phyloP scores from a whole-genome alignment of 371 early-diverging fungal species.

The Circinella umbellata region DNA sequence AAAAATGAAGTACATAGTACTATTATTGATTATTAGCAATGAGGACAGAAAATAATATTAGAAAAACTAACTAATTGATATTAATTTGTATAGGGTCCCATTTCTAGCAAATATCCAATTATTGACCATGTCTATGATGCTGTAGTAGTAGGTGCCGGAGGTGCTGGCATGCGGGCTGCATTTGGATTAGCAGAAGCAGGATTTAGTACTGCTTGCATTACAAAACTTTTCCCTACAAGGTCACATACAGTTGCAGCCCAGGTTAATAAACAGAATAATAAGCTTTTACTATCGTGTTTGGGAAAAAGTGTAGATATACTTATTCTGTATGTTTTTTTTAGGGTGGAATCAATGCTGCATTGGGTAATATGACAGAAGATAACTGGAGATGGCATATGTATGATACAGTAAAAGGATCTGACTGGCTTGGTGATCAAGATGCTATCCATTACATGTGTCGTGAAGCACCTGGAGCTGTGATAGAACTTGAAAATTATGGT shows the following conservation, averaged over 20 bases:
- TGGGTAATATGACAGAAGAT: slow-evolving; percentile 98
- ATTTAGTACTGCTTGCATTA: slow-evolving; percentile 97
- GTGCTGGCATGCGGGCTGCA: slow-evolving; percentile 98
- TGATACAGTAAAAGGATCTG: slow-evolving; percentile 98
- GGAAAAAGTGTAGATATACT: neutral
- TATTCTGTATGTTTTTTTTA: slow-evolving; percentile 16
- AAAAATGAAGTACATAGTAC: neutral
- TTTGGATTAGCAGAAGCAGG: slow-evolving; percentile 98
- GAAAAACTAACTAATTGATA: neutral
- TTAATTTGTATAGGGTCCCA: slow-evolving; percentile 46
- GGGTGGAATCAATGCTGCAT: slow-evolving; percentile 99
- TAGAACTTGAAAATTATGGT: slow-evolving; percentile 98
- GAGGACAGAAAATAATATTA: no score
- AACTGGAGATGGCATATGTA: slow-evolving; percentile 99
- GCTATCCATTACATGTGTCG: slow-evolving; percentile 99
- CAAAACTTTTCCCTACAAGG: slow-evolving; percentile 98
- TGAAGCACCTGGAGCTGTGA: slow-evolving; percentile 95
- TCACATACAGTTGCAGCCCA: slow-evolving; percentile 99
- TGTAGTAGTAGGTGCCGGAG: slow-evolving; percentile 98
- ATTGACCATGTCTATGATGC: slow-evolving; percentile 98
- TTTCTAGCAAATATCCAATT: slow-evolving; percentile 84
- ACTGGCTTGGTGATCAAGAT: slow-evolving; percentile 99
- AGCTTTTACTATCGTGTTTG: no score
- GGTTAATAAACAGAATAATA: slow-evolving; percentile 37
- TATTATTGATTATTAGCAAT: no score